phyloP scores from a whole-genome alignment of 1,284 basidiomycete genomes.

The Inonotus obliquus region DNA sequence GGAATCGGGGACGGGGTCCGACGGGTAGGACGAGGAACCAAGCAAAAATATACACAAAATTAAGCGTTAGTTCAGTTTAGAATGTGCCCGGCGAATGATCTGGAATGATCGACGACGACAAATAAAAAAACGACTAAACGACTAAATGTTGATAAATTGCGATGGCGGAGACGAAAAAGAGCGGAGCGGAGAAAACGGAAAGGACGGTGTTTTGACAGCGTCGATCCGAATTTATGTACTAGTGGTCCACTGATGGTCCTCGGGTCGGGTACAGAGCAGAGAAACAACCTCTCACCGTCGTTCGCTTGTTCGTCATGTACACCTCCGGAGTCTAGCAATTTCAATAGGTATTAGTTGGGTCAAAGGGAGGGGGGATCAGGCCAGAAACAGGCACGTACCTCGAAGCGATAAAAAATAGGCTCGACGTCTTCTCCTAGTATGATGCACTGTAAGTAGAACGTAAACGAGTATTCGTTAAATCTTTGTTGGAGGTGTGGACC shows the following conservation, averaged over 20 bases:
- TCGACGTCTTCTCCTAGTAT: slow-evolving; percentile 60
- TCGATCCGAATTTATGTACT: background rate
- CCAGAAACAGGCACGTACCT: slow-evolving; percentile 22
- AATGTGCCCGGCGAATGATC: too few relatives aligned
- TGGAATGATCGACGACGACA: slow-evolving; percentile 37
- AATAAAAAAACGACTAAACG: slow-evolving; percentile 13
- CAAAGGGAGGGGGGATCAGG: background rate
- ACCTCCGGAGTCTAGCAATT: slow-evolving; percentile 33
- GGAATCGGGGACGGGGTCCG: too few relatives aligned
- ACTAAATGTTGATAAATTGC: slow-evolving; percentile 1
- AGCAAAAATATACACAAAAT: too few relatives aligned
- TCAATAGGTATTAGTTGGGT: background rate
- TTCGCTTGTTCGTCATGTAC: slow-evolving; percentile 35
- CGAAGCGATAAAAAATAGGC: slow-evolving; percentile 61
- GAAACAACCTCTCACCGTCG: slow-evolving; percentile 41
- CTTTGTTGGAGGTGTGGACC: background rate
- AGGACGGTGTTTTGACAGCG: slow-evolving; percentile 1
- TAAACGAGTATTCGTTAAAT: background rate
- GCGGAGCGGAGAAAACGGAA: background rate
- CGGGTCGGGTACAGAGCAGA: background rate
- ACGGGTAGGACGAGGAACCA: too few relatives aligned
- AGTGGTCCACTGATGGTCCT: background rate
- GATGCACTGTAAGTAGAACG: slow-evolving; percentile 35
- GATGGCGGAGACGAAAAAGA: background rate
- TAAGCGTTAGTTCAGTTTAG: too few relatives aligned